Conservation (phyloP, 1,139 yeast genomes). For the Zhuliangozyma blackwelliae region DNA sequence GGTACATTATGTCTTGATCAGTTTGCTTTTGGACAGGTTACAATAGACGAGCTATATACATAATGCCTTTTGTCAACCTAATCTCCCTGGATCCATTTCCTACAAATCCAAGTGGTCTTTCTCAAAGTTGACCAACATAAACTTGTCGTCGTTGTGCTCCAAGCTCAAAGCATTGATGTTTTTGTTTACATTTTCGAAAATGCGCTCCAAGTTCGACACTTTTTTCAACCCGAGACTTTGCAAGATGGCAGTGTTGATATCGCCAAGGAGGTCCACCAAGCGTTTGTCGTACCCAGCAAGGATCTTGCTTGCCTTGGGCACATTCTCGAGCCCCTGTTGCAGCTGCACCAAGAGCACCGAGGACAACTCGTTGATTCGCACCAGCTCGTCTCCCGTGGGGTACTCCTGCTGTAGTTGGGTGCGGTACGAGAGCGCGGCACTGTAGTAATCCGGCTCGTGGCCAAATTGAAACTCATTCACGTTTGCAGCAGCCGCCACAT, state of each 20-base stretch:
- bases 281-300: slow-evolving; percentile 20
- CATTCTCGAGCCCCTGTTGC: slow-evolving; percentile 16
- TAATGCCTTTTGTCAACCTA: background rate
- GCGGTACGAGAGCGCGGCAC: slow-evolving; percentile 35
- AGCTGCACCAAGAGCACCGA: slow-evolving; percentile 27
- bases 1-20: too few relatives aligned
- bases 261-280: slow-evolving; percentile 15
- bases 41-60: slow-evolving; percentile 1
- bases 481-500: slow-evolving; percentile 3
- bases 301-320: slow-evolving; percentile 19
- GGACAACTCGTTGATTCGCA: slow-evolving; percentile 22
- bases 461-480: slow-evolving; percentile 11
- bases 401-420: slow-evolving; percentile 36
- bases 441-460: slow-evolving; percentile 12
- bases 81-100: background rate
- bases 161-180: slow-evolving; percentile 31
- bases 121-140: slow-evolving; percentile 37
- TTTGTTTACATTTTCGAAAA: slow-evolving; percentile 28
- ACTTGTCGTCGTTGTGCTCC: slow-evolving; percentile 29
- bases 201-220: slow-evolving; percentile 29
- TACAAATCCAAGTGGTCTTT: slow-evolving; percentile 32
- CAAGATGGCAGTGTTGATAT: slow-evolving; percentile 29
- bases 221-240: slow-evolving; percentile 22
- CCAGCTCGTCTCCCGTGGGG: slow-evolving; percentile 10
- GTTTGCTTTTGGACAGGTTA: too few relatives aligned